These are phyloP conservation scores for Dichotomopilus funicola DNA, from an alignment of 2,329 filamentous ascomycete species.

Conservation along the genomic window DNA sequence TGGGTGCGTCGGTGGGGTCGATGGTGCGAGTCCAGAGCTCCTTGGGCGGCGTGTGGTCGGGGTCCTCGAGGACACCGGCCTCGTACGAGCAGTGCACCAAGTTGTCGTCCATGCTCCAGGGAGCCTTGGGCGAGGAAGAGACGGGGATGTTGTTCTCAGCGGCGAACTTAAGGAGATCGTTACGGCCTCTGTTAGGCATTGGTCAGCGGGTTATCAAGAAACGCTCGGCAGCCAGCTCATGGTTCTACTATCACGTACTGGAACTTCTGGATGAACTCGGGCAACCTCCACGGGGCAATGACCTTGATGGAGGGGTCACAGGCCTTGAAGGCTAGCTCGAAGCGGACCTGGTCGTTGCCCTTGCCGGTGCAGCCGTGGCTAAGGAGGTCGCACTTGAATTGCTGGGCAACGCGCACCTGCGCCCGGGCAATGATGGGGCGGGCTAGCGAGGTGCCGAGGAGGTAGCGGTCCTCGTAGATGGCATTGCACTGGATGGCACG, in stretches of 20 bases:
- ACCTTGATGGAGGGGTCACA: conserved; percentile 58
- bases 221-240: neutral
- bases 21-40: conserved; percentile 76
- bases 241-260: conserved; percentile 27
- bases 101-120: conserved; percentile 58
- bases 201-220: conserved; percentile 3
- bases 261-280: conserved; percentile 65
- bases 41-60: conserved; percentile 57
- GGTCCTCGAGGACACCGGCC: conserved; percentile 66
- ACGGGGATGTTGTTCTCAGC: conserved; percentile 62
- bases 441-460: conserved; percentile 54
- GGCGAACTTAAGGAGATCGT: conserved; percentile 68
- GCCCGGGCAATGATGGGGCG: conserved; percentile 64
- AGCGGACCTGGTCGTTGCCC: conserved; percentile 51
- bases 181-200: conserved; percentile 43
- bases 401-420: conserved; percentile 56
- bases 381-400: conserved; percentile 51
- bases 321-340: conserved; percentile 43
- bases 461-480: conserved; percentile 56
- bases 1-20: conserved; percentile 63
- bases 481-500: conserved; percentile 69
- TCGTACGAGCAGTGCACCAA: conserved; percentile 75
- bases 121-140: conserved; percentile 60
- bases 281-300: conserved; percentile 68
- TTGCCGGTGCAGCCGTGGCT: conserved; percentile 56